These are phyloP conservation scores for Fusarium albosuccineum DNA, from an alignment of 2,329 filamentous ascomycete species.

Conservation along the genomic window DNA sequence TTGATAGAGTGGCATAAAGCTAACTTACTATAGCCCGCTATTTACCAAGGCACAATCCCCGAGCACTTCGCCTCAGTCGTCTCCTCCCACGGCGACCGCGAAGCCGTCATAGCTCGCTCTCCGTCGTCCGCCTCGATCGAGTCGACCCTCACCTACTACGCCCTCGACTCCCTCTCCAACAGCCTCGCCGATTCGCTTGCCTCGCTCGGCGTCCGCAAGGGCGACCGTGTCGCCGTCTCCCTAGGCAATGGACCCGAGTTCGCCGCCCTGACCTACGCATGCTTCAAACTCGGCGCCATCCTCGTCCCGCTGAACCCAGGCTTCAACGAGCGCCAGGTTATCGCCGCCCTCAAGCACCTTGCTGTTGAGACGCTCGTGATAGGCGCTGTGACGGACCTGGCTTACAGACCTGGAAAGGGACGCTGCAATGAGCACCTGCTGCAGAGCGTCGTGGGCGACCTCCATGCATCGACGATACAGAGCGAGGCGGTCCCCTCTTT, in stretches of 20 bases:
- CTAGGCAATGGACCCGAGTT: slow-evolving; percentile 89
- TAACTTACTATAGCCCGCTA: slow-evolving; percentile 67
- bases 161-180: slow-evolving; percentile 82
- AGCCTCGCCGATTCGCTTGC: slow-evolving; percentile 77
- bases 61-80: slow-evolving; percentile 79
- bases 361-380: slow-evolving; percentile 81
- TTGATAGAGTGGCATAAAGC: not conserved
- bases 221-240: slow-evolving; percentile 86
- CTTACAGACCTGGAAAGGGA: slow-evolving; percentile 70
- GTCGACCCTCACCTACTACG: slow-evolving; percentile 77
- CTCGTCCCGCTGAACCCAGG: slow-evolving; percentile 93
- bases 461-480: slow-evolving; percentile 50
- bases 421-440: slow-evolving; percentile 66
- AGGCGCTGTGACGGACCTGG: slow-evolving; percentile 87
- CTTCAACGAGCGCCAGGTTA: slow-evolving; percentile 85
- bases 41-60: slow-evolving; percentile 77
- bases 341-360: slow-evolving; percentile 82
- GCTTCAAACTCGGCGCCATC: slow-evolving; percentile 95
- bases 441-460: slow-evolving; percentile 58
- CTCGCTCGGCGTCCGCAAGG: slow-evolving; percentile 80
- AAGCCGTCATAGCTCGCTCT: slow-evolving; percentile 67
- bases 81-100: slow-evolving; percentile 71
- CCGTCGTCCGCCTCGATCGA: slow-evolving; percentile 66
- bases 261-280: slow-evolving; percentile 85
- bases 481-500: slow-evolving; percentile 74